Evolutionary conservation across 2,329 filamentous ascomycete species (phyloP).

Genomic region (Hortaea werneckii): DNA sequence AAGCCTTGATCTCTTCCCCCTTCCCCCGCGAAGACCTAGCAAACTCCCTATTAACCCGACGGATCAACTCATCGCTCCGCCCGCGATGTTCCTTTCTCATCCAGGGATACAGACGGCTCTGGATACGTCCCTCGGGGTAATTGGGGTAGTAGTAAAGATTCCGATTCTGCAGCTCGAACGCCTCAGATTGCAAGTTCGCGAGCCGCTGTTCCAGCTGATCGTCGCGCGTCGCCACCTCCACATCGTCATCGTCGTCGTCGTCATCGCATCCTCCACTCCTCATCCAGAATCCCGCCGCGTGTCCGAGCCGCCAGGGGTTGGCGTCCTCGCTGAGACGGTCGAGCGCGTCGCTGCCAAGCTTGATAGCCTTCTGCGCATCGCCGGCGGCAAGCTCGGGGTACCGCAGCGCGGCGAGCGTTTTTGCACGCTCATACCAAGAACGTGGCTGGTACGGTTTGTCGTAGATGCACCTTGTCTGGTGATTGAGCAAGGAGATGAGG

Average conservation of each 20-base stretch:
- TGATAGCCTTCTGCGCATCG: constrained; percentile 16
- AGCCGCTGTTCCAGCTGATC: constrained; percentile 2
- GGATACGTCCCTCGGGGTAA: constrained; percentile 9
- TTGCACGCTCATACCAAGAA: constrained; percentile 13
- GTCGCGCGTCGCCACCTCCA: neutral
- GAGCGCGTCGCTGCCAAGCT: constrained; percentile 10
- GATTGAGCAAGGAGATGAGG: constrained; percentile 1
- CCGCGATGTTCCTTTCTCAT: constrained; percentile 8
- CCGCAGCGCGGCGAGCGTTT: constrained; percentile 8
- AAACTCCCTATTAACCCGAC: constrained; percentile 12
- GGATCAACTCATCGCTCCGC: constrained; percentile 5
- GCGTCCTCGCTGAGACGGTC: constrained; percentile 1
- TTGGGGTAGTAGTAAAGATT: constrained; percentile 9
- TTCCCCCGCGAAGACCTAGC: neutral
- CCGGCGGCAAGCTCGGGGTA: constrained; percentile 23
- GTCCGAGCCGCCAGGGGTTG: constrained; percentile 11
- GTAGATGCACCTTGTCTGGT: constrained; percentile 9
- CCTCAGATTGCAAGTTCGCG: constrained; percentile 4
- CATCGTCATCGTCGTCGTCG: neutral
- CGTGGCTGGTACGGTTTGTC: constrained; percentile 18
- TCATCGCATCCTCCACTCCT: constrained; percentile 6
- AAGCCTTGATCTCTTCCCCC: neutral
- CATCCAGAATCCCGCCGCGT: constrained; percentile 21
- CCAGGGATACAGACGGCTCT: constrained; percentile 20
- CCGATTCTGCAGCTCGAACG: constrained; percentile 5